A percentile compares a stretch with the other conserved stretches of the same genome.
Evolutionary conservation across 106 monocot species (phyloP).

Genomic region (Phalaenopsis equestris): DNA sequence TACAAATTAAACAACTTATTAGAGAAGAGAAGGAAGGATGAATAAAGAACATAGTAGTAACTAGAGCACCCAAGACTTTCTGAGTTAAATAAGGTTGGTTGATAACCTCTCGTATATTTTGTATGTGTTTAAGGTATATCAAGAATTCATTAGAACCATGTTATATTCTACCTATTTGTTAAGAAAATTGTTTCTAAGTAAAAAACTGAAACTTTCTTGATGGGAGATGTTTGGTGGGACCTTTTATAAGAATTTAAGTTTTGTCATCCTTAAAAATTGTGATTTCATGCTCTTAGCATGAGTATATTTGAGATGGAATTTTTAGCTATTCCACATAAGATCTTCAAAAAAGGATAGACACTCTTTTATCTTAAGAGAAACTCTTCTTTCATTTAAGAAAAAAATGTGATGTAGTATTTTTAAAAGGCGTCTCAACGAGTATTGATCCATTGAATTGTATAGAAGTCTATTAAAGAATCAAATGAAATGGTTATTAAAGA

Average conservation of each 20-base stretch:
- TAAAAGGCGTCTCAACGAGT: too few species aligned
- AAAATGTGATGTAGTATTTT: background rate
- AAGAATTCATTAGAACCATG: background rate
- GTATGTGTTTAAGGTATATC: background rate
- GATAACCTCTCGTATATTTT: background rate
- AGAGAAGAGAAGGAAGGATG: too few species aligned
- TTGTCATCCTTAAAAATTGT: background rate
- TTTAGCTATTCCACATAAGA: background rate
- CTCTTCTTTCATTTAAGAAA: background rate
- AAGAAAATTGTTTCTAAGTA: background rate
- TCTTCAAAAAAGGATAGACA: background rate
- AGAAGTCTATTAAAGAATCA: too few species aligned
- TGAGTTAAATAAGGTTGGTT: background rate
- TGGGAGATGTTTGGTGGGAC: background rate
- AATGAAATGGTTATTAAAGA: too few species aligned
- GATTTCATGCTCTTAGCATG: background rate
- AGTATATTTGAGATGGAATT: background rate
- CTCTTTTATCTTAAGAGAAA: background rate
- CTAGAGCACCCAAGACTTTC: background rate
- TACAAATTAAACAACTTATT: too few species aligned
- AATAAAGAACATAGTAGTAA: background rate
- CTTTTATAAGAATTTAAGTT: background rate
- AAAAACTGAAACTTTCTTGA: background rate
- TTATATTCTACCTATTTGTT: background rate
- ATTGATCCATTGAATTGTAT: too few species aligned